phyloP scores from a whole-genome alignment of 345 rosid species.

The Litchi chinensis region DNA sequence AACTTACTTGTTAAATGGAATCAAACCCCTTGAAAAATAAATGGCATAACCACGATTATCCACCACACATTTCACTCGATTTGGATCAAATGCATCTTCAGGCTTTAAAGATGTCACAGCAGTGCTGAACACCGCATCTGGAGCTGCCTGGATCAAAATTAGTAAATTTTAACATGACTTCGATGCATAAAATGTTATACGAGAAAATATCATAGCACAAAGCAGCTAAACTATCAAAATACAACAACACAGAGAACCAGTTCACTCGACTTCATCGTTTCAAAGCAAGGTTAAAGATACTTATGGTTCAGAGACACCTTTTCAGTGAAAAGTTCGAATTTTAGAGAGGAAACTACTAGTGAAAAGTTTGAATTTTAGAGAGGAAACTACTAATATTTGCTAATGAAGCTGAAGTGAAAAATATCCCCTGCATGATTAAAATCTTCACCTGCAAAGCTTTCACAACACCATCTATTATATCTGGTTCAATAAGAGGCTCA shows the following conservation, averaged over 20 bases:
- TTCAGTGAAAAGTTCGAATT: neutral
- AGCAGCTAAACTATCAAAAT: neutral
- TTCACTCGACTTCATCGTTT: neutral
- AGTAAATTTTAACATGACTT: constrained; percentile 10
- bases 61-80: constrained; percentile 89
- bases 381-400: neutral
- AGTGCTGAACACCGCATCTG: constrained; percentile 98
- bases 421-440: neutral
- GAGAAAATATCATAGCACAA: neutral
- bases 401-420: neutral
- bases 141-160: constrained; percentile 57
- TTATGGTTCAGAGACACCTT: neutral
- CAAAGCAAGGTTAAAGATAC: neutral
- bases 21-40: constrained; percentile 86
- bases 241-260: neutral
- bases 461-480: constrained; percentile 91
- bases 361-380: neutral
- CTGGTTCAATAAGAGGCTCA: constrained; percentile 95
- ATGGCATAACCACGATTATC: constrained; percentile 86
- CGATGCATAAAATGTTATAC: neutral
- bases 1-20: constrained; percentile 89
- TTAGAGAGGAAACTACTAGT: no score
- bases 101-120: constrained; percentile 85
- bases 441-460: constrained; percentile 78
- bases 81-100: constrained; percentile 90